Conservation (phyloP, 208 protist genomes). For the Phytomonas francai region DNA sequence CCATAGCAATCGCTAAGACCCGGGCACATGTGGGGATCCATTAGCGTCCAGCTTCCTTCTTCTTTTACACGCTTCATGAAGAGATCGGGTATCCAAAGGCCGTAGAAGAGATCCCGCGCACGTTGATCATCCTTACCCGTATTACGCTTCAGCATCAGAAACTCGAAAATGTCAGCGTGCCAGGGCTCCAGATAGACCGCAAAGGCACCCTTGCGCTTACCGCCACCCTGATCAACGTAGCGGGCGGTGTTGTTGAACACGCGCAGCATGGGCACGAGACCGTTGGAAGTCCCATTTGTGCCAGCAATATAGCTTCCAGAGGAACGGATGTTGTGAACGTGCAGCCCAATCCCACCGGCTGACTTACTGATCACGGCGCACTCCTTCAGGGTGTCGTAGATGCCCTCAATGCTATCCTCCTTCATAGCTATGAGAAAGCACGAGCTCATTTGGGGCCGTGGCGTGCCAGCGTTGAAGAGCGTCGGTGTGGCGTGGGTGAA, state of each 20-base stretch:
- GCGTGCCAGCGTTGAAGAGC: conserved; percentile 98
- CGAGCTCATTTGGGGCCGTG: conserved; percentile 94
- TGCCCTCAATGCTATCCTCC: conserved; percentile 98
- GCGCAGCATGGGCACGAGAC: conserved; percentile 98
- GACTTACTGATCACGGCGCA: conserved; percentile 97
- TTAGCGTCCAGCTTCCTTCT: conserved; percentile 94
- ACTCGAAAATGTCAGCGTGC: conserved; percentile 98
- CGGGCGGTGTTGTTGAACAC: conserved; percentile 99
- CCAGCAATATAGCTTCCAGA: conserved; percentile 96
- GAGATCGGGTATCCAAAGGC: conserved; percentile 98
- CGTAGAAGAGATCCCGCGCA: conserved; percentile 98
- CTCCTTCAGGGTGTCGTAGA: conserved; percentile 99
- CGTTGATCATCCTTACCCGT: conserved; percentile 96
- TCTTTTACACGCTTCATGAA: conserved; percentile 98
- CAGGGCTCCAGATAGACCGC: conserved; percentile 99
- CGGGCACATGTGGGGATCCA: conserved; percentile 95
- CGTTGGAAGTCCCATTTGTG: conserved; percentile 96
- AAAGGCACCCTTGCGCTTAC: conserved; percentile 98
- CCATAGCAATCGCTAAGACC: conserved; percentile 95
- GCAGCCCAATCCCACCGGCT: conserved; percentile 97
- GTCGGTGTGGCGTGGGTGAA: conserved; percentile 99
- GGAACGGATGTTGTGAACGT: conserved; percentile 95
- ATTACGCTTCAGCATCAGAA: conserved; percentile 97
- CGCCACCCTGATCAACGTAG: conserved; percentile 97
- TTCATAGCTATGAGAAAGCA: conserved; percentile 99